phyloP scores from a whole-genome alignment of 495 filamentous ascomycete genomes.

The Neurospora intermedia region DNA sequence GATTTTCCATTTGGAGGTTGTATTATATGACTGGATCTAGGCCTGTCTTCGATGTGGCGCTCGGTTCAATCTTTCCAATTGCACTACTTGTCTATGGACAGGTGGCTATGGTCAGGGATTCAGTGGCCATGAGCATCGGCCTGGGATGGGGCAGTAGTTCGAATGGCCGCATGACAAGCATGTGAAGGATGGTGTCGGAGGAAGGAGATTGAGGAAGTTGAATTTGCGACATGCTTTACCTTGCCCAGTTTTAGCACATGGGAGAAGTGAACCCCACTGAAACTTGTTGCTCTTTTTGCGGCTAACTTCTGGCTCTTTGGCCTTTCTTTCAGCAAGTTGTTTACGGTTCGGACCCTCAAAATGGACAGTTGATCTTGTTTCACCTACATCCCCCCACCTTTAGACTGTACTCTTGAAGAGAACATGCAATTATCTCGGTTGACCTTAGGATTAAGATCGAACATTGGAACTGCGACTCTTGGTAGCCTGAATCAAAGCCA shows the following conservation, averaged over 20 bases:
- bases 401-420: constrained; percentile 1
- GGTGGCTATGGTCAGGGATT: background rate
- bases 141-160: background rate
- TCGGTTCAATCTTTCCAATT: background rate
- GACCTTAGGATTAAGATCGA: background rate
- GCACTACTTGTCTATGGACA: background rate
- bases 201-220: background rate
- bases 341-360: background rate
- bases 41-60: background rate
- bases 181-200: background rate
- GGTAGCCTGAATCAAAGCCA: background rate
- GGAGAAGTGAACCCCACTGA: background rate
- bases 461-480: background rate
- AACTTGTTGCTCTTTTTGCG: background rate
- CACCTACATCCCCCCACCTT: background rate
- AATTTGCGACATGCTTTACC: background rate
- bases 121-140: background rate
- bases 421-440: background rate
- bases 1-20: background rate
- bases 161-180: background rate
- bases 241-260: background rate
- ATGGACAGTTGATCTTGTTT: background rate
- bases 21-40: background rate
- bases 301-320: background rate
- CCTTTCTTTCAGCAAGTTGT: background rate